Evolutionary conservation across 495 filamentous ascomycete genomes (phyloP), one percentile per base, ranked within the genome.

Genomic region (Immersiella caudata): DNA sequence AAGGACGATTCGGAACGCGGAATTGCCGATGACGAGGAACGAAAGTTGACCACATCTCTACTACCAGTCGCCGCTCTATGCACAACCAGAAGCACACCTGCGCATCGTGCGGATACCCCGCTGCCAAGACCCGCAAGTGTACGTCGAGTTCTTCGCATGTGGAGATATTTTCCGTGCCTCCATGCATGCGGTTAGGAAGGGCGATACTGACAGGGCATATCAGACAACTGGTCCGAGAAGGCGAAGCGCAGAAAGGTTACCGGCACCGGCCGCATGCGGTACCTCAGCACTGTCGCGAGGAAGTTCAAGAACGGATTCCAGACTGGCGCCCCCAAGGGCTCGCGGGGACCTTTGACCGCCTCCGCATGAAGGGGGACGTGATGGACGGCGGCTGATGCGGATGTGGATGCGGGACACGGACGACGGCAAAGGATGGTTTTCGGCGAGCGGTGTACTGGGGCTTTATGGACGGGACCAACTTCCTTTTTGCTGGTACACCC

Each of bases 51-150:
- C 8, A 58, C 29, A 52, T 27, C 49, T 14, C 29, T 27, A 27
- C 64, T 72, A 75, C 74, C 95, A 94, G 94, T 79, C 89, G 90
- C 72, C 95, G 95, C 76, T 97, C 95, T 71, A 90, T 97, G 81
- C 95, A 99, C 90, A 91, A 98, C 86, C 95, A 99, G 87, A 99
- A 99, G 91, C 90, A 95, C 81, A 94, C 91, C 74, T 99, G 95
- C 86, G 87, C 95, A 69, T 93, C 93, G 78, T 99, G 95, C 85
- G 95, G 93, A 82, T 99, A 97, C 86, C 95, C 95, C 70, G 86
- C 93, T 74, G 95, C 95, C 82, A 97, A 96, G 87, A 94, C 86
- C 80, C 88, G 95, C 82, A 93, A 97, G 88, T 99, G 95, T 99
- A 96, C 83, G 95, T 93, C 78, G 68, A 69, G 72, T 49, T 57